Evolutionary conservation across 441 rosid genomes (phyloP), one percentile per base, ranked within the genome.

Genomic region (Flueggea neowawraea): DNA sequence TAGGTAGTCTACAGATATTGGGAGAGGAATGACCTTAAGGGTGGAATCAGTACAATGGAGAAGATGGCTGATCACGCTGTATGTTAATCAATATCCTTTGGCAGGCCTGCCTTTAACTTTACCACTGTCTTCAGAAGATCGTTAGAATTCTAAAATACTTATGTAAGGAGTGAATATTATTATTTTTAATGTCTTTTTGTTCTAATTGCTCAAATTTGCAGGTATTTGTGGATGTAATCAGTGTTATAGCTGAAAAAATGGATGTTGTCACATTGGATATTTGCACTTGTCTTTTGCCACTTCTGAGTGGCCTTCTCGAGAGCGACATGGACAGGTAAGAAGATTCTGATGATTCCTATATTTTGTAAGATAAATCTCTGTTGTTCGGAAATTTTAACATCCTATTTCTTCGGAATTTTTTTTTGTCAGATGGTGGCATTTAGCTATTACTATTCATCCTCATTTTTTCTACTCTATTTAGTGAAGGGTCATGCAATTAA

Each of bases 61-160:
- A 95, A 88, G 83, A 91, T 95, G 98, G 95, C 96, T 66, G 97
- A 95, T 78, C 73, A 88, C 75, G 83, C 87, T 72, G 99, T 91
- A 80, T 75, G 93, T 52, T 17, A 32, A 59, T 75, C 69, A 45
- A 62, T 44, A 31, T 52, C 67, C 31, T 33, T 15, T 3, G 48
- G 48, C 48, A 15, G 28, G 28, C 28, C 28, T 22, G 28, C 28
- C 28, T 22, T 22, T 22, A 22, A 22, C 28, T 22, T 22, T 22
- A 0, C 28, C 28, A 22, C 28, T 22, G 28, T 22, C 28, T 22
- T 13, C 17, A 16, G 32, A 13, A 5, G 43, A 14, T 50, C 16
- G 53, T 55, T 43, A 44, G 41, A 44, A 54, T 52, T 31, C 32
- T 39, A 47, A 7, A 13, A 4, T 13, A 13, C 6, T 16, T 6